A percentile compares a stretch with the other conserved stretches of the same genome.
Conservation (phyloP, 2,329 filamentous ascomycete genomes). For the Alternaria infectoria region DNA sequence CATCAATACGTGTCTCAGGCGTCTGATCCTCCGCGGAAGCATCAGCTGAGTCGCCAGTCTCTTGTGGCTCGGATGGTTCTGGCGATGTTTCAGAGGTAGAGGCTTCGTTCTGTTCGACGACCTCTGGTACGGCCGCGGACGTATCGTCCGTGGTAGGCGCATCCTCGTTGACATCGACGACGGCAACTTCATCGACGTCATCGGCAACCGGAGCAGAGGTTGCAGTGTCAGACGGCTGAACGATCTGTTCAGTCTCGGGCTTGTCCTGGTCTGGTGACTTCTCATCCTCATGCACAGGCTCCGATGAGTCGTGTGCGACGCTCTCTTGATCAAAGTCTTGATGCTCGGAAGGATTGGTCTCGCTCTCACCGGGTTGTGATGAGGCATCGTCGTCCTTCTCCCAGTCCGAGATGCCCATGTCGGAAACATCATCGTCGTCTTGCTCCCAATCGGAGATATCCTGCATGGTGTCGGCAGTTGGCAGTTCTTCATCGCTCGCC, state of each 20-base stretch:
- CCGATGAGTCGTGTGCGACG: background rate
- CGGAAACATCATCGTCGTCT: background rate
- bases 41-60: background rate
- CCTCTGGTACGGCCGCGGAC: background rate
- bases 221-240: background rate
- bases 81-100: background rate
- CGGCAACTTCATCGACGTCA: background rate
- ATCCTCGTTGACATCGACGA: background rate
- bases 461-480: background rate
- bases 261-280: background rate
- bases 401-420: background rate
- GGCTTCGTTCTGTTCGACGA: background rate
- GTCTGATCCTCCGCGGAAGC: background rate
- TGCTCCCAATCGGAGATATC: background rate
- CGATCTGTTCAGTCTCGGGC: background rate
- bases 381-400: constrained; percentile 5
- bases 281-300: background rate
- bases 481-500: background rate
- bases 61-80: background rate
- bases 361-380: background rate
- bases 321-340: background rate
- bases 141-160: background rate
- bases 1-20: background rate
- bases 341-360: constrained; percentile 11
- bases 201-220: background rate